These are phyloP conservation scores for Xerocomellus intermedius DNA, from an alignment of 768 basidiomycete genomes.

Conservation along the genomic window DNA sequence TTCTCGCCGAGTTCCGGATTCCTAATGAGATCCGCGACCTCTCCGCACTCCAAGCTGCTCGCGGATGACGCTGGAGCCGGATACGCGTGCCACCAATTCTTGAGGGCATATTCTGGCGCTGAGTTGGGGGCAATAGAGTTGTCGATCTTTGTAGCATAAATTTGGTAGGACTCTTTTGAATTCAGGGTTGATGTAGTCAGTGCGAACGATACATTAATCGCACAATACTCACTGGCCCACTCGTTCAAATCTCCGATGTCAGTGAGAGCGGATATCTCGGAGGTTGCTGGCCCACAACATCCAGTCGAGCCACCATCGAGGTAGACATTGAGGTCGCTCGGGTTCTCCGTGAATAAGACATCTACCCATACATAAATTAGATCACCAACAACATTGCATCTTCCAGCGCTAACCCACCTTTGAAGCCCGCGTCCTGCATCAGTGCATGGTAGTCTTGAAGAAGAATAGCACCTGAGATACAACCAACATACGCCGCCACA, in stretches of 20 bases:
- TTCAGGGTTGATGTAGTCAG: neutral
- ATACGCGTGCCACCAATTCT: constrained; percentile 56
- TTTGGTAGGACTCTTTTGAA: constrained; percentile 44
- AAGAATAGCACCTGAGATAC: constrained; percentile 46
- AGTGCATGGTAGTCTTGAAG: constrained; percentile 39
- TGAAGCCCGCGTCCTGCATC: constrained; percentile 41
- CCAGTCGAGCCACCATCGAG: constrained; percentile 11
- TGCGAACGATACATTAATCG: neutral
- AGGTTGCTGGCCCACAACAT: constrained; percentile 2
- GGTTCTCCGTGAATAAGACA: constrained; percentile 38
- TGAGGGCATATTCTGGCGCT: constrained; percentile 25
- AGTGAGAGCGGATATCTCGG: neutral
- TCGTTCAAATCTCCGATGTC: constrained; percentile 40
- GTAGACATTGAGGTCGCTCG: constrained; percentile 42
- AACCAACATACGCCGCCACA: constrained; percentile 41
- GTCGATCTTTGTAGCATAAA: constrained; percentile 42
- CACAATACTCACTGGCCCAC: constrained; percentile 40
- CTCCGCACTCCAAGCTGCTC: constrained; percentile 30
- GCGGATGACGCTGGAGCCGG: constrained; percentile 38
- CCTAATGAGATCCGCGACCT: constrained; percentile 36
- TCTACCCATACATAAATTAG: constrained; percentile 30
- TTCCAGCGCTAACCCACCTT: constrained; percentile 27
- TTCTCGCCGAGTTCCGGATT: constrained; percentile 8
- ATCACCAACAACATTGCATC: neutral
- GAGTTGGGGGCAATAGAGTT: neutral